Conservation (phyloP, 2,329 filamentous ascomycete species). For the Ascochyta clinopodiicola region DNA sequence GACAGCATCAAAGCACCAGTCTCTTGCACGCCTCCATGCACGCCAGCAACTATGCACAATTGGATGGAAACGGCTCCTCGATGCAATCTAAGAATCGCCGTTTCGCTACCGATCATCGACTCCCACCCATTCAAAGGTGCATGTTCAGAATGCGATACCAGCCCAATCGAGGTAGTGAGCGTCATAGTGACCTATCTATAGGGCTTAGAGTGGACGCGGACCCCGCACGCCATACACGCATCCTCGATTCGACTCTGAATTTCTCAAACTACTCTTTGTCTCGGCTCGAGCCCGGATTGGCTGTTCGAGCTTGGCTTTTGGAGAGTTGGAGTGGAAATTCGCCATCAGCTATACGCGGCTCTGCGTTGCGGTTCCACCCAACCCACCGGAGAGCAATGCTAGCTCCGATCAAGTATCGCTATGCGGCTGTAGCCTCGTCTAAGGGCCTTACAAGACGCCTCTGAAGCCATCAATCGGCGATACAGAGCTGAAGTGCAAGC, state of each 20-base stretch:
- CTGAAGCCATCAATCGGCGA: background rate
- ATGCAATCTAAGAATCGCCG: slow-evolving; percentile 1
- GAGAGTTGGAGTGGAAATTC: background rate
- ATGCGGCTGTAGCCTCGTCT: background rate
- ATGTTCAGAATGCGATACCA: slow-evolving; percentile 7
- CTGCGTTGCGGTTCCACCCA: background rate
- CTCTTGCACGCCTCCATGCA: slow-evolving; percentile 1
- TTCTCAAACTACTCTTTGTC: background rate
- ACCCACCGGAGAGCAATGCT: background rate
- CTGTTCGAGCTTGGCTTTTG: background rate
- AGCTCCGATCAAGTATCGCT: background rate
- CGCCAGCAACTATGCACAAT: background rate
- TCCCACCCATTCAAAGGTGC: background rate
- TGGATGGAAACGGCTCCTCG: slow-evolving; percentile 1
- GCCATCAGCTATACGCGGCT: slow-evolving; percentile 1
- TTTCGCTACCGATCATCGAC: slow-evolving; percentile 14
- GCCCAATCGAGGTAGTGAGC: background rate
- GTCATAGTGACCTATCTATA: background rate
- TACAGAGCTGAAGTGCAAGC: background rate
- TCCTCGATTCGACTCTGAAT: background rate
- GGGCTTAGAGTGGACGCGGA: background rate
- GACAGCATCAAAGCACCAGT: background rate
- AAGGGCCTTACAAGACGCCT: background rate
- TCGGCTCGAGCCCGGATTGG: background rate
- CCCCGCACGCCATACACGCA: slow-evolving; percentile 5